Base-by-base conservation (phyloP, 2,329 filamentous ascomycete genomes). In the Ascochyta pisi region DNA sequence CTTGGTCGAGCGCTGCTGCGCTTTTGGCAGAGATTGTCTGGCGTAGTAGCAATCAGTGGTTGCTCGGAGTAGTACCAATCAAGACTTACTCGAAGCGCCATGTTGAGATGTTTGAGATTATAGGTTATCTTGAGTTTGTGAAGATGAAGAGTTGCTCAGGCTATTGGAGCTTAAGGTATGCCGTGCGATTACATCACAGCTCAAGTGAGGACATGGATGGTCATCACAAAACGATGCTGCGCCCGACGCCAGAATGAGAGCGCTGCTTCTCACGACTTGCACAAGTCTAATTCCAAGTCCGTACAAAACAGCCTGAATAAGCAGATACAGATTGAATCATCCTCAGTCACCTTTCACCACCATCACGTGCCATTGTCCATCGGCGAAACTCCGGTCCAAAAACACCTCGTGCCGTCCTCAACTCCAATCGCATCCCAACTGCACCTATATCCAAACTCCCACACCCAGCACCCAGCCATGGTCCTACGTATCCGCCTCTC, bases 401-500 rank as follows among this genome's bases (percentile, higher is more conserved):
- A 58, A 52, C 55, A 48, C 52, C 54, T 39, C 35, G 15, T 27
- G 29, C 24, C 29, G 29, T 31, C 31, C 13, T 15, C 29, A 50
- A 50, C 43, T 26, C 39, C 41, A 12, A 19, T 22, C 29, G 8
- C 39, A 5, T 22, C 19, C 12, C 3, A 22, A 47, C 37, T 24
- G 39, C 23, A 42, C 29, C 10, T 13, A 12, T 31, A 13, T 31
- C 29, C n/a, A 39, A 16, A 40, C 19, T 6, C n/a, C 23, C 31
- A 19, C 51, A 47, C 24, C 9, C 27, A 26, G 45, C 34, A 35
- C 35, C 38, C 23, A 47, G 50, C 47, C 40, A 96, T 99, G 95
- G 94, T 98, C 60, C 84, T 99, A 71, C 90, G 90, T 76, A 95
- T 99, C 77, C 89, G 95, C 57, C 87, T 99, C 67, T 91, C 95